Base-by-base conservation (phyloP, 768 basidiomycete species). In the Lactarius hatsudake region DNA sequence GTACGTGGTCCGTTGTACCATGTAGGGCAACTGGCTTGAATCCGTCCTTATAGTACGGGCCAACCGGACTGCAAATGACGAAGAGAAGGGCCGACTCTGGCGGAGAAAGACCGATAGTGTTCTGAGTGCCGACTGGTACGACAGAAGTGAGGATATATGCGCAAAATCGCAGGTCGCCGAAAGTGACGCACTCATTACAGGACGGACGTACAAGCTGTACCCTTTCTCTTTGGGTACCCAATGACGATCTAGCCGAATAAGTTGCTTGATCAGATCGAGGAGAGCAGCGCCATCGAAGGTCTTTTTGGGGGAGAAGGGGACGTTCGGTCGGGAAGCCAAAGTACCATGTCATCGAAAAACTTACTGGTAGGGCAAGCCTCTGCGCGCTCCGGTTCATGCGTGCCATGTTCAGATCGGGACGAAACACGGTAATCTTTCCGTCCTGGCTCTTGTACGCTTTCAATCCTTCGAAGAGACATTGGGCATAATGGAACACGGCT, bases 1-100 rank as follows among this genome's bases (percentile, higher is more conserved):
- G 89, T 48, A 92, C 87, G 73, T 86, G 88, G 73, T 93, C 86
- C 0, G 90, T 91, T 0, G 92, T 93, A 0, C 90, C 86, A 40
- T 83, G 77, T 17, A 87, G 76, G 45, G 82, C 81, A 60, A 87
- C 77, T 8, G 86, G 81, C 70, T 83, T 84, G 74, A 81, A 81
- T 0, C 83, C 83, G 17, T 78, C 72, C n/a, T 76, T 72, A 73
- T 81, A 86, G 72, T 83, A 86, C 1, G 84, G 84, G 0, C 84
- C 84, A 43, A 79, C 80, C 26, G 81, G 79, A 26, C 73, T 77
- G 59, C 71, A 69, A 69, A 85, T 83, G 67, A 84, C 81, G 69
- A 82, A 84, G 42, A 85, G 77, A 56, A 83, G 75, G 5, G 83
- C 82, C 51, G 80, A 77, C 32, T 74, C 75, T 8, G 83, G 82